Evolutionary conservation across 257 asterid genomes (phyloP), one percentile per base, ranked within the genome.

Genomic region (Capsicum rhomboideum): DNA sequence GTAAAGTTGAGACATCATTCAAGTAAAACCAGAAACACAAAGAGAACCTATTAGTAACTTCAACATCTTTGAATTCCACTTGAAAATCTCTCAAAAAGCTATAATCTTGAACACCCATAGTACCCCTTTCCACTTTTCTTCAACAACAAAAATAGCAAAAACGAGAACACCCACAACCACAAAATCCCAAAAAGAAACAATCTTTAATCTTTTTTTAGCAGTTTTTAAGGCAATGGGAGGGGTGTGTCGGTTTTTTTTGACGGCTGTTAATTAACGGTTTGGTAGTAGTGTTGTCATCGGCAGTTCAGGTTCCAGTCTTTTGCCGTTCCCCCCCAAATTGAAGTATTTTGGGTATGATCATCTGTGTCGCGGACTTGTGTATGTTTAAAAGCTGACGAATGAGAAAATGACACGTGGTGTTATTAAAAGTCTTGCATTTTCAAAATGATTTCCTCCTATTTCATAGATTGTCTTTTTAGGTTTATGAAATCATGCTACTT

Each of bases 181-280:
- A 78, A 68, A 44, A 11, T 80, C 90, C 16, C 55, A 59, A 28
- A 26, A 59, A 79, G 66, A 28, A 37, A 80, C 84, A 71, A 10
- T 72, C 83, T 17, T 16, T 37, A 71, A 18, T 42, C 37, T 55
- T 79, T 23, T 82, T 29, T 20, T 68, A 58, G 85, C 66, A 85
- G 88, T 85, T 78, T 4, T 18, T 46, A 44, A 18, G 40, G 84
- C 28, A 46, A 86, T 17, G 40, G 40, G 53, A 88, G 55, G 90
- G 83, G 64, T 84, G 46, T 68, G 82, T 31, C 87, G 64, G 26
- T 37, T 64, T 59, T 64, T 64, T 23, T 64, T 83, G 95, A 90
- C 97, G 98, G 96, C 97, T 92, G 94, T 91, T 92, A 91, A 84
- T 83, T 89, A 86, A 93, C 97, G 91, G 98, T 94, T 94, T 90